Percentiles rank a stretch among this genome's conserved stretches.
Conservation (phyloP, 139 green algal species). For the Auxenochlorella protothecoides region DNA sequence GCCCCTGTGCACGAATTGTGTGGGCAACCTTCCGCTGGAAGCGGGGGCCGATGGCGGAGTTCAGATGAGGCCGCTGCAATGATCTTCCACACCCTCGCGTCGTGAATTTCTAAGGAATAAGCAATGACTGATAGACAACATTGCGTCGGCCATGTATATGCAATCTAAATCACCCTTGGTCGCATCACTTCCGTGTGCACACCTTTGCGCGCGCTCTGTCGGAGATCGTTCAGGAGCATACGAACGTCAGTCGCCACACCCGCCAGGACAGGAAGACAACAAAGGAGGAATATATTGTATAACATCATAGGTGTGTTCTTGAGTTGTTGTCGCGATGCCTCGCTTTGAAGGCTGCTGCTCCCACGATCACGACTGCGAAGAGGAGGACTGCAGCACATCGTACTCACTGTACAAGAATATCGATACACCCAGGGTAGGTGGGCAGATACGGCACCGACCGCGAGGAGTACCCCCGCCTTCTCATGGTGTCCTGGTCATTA, state of each 20-base stretch:
- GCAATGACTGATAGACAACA: too few relatives aligned
- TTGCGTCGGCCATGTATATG: too few relatives aligned
- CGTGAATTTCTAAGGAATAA: not conserved
- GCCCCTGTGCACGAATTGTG: too few relatives aligned
- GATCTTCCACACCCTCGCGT: not conserved
- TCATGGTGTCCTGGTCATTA: not conserved
- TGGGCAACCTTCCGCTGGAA: too few relatives aligned
- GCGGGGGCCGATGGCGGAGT: not conserved
- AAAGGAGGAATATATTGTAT: not conserved
- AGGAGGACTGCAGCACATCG: slow-evolving; percentile 56
- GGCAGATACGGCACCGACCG: not conserved
- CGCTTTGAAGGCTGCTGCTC: slow-evolving; percentile 47
- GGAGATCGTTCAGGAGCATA: not conserved
- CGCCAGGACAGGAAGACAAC: not conserved
- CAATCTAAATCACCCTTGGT: too few relatives aligned
- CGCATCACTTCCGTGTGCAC: too few relatives aligned
- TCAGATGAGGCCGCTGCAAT: not conserved
- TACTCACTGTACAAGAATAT: slow-evolving; percentile 80
- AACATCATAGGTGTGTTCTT: not conserved
- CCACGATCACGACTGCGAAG: slow-evolving; percentile 82
- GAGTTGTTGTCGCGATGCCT: slow-evolving; percentile 23
- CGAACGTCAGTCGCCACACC: not conserved
- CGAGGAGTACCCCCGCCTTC: not conserved
- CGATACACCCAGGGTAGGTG: slow-evolving; percentile 39
- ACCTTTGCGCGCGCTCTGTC: too few relatives aligned